Base-by-base conservation (phyloP, 768 basidiomycete species). In the Phlebiopsis gigantea region DNA sequence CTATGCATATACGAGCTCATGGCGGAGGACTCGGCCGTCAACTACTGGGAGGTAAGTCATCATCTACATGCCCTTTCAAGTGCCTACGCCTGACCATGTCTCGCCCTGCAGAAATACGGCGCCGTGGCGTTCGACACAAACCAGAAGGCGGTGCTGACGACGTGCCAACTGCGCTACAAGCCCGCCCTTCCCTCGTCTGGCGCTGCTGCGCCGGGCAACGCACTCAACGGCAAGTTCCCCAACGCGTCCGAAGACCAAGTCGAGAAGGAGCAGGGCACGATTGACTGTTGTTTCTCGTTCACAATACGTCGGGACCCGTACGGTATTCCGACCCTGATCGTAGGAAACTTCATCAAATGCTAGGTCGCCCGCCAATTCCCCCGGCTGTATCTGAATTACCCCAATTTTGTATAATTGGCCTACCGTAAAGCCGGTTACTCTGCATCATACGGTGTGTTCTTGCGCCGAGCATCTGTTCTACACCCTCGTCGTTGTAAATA, bases 1-100 rank as follows among this genome's bases (percentile, higher is more conserved):
- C 72, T 97, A 22, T 96, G 94, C 66, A 97, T 99, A 56, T 98
- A 97, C 72, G 96, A 98, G 70, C 81, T 98, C 47, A 97, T 99
- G 95, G 89, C 94, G 0, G 96, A 99, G 70, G 94, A 96, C 68
- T 88, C 87, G 1, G 93, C 94, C 2, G 94, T 97, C 42, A 93
- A 95, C 68, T 98, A 97, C 66, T 98, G 93, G 93, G 95, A 98
- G 84, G 93, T 88, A 31, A 42, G 79, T 63, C 24, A 34, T 21
- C 42, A 31, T 24, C 19, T 25, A 60, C 17, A 15, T 28, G 30
- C 43, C 46, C 39, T 19, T 57, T 14, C 9, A 25, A 21, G 10
- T 25, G 19, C 22, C 46, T n/a, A n/a, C n/a, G n/a, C n/a, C n/a
- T n/a, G n/a, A n/a, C n/a, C n/a, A n/a, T n/a, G n/a, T n/a, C n/a